These are phyloP conservation scores for Solanum microdontum DNA, from an alignment of 257 asterid species.

Conservation along the genomic window DNA sequence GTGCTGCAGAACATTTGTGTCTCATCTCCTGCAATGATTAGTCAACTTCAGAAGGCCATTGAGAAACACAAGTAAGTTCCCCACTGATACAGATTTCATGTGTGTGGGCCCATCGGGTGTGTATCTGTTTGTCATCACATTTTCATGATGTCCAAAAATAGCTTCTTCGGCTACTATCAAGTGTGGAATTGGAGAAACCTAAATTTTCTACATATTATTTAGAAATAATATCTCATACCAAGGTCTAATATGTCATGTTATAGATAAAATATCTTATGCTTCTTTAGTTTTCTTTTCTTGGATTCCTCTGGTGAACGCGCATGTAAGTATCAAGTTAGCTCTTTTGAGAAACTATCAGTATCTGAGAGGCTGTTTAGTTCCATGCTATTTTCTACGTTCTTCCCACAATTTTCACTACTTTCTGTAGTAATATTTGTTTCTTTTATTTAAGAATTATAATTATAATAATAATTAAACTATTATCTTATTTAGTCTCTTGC, in stretches of 20 bases:
- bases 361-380: not conserved
- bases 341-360: not conserved
- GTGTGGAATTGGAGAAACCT: not conserved
- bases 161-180: not conserved
- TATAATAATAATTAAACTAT: not conserved
- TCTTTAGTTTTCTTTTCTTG: not conserved
- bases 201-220: not conserved
- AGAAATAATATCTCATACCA: not conserved
- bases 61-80: slow-evolving; percentile 63
- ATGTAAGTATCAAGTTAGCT: not conserved
- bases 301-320: not conserved
- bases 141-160: not conserved
- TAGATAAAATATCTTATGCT: not conserved
- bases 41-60: slow-evolving; percentile 42
- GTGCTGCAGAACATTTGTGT: slow-evolving; percentile 43
- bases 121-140: not conserved
- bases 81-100: not conserved
- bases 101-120: not conserved
- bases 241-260: not conserved
- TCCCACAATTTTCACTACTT: not conserved
- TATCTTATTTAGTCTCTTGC: not conserved
- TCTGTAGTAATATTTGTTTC: not conserved
- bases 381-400: not conserved
- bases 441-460: not conserved
- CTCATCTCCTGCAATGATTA: slow-evolving; percentile 42